Evolutionary conservation across 768 basidiomycete genomes (phyloP).

Genomic region (Exsudoporus frostii): DNA sequence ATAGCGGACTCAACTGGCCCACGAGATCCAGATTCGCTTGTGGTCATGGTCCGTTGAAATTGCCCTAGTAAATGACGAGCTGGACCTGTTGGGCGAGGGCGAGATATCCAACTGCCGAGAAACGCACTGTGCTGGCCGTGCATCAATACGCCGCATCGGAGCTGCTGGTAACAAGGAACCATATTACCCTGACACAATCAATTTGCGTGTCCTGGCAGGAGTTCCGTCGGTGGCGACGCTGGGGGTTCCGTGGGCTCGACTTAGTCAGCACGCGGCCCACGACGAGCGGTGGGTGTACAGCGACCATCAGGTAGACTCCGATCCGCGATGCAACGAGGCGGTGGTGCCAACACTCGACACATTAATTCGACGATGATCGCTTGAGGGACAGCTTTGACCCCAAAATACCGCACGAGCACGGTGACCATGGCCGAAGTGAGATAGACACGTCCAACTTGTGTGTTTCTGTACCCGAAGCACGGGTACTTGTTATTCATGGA

Average conservation of each 20-base stretch:
- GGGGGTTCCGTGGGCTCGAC: not conserved
- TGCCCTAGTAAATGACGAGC: slow-evolving; percentile 18
- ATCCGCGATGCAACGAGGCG: slow-evolving; percentile 16
- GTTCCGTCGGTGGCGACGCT: not conserved
- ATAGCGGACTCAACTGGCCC: slow-evolving; percentile 63
- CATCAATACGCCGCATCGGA: slow-evolving; percentile 23
- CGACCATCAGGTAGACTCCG: slow-evolving; percentile 7
- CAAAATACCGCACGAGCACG: slow-evolving; percentile 6
- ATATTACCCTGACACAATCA: slow-evolving; percentile 8
- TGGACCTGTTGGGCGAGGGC: slow-evolving; percentile 18
- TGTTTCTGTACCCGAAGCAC: not conserved
- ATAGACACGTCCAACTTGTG: not conserved
- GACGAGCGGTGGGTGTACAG: not conserved
- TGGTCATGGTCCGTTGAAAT: slow-evolving; percentile 28
- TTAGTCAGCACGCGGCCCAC: slow-evolving; percentile 17
- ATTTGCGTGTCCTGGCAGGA: not conserved
- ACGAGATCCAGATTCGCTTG: slow-evolving; percentile 24
- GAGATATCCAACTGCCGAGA: slow-evolving; percentile 25
- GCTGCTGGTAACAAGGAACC: slow-evolving; percentile 10
- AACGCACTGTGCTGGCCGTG: slow-evolving; percentile 6
- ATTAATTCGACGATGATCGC: not conserved
- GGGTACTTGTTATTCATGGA: not conserved
- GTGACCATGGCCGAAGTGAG: not conserved
- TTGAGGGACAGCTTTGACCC: slow-evolving; percentile 7
- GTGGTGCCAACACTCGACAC: slow-evolving; percentile 5